These are phyloP conservation scores for Venturia effusa DNA, from an alignment of 2,329 filamentous ascomycete species.

Conservation along the genomic window DNA sequence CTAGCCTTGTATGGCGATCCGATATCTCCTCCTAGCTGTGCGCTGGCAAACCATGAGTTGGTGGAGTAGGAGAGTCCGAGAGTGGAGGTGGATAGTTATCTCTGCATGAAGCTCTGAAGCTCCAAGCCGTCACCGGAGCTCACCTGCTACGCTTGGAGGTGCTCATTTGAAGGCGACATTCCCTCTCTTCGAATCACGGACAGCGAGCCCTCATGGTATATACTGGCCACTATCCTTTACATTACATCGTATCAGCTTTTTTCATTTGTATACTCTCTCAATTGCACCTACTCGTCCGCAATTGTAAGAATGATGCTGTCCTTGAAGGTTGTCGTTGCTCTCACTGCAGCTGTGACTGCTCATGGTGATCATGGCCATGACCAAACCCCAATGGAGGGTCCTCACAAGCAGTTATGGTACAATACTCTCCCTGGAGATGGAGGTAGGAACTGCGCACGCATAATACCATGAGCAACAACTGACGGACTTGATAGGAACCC, in stretches of 20 bases:
- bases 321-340: constrained; percentile 20
- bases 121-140: background rate
- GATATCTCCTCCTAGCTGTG: background rate
- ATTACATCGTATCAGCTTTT: background rate
- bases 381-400: constrained; percentile 54
- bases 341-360: constrained; percentile 43
- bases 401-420: constrained; percentile 70
- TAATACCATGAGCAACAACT: background rate
- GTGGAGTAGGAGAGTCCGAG: background rate
- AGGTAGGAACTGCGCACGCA: constrained; percentile 56
- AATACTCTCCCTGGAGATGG: constrained; percentile 73
- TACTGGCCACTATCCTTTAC: background rate
- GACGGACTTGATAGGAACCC: background rate
- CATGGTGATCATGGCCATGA: constrained; percentile 46
- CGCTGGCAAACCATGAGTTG: background rate
- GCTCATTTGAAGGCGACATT: background rate
- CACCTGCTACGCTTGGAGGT: background rate
- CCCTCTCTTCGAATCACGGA: background rate
- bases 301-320: background rate
- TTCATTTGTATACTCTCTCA: background rate
- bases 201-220: background rate
- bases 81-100: constrained; percentile 1
- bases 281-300: background rate
- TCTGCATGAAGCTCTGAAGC: background rate
- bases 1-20: background rate